These are phyloP conservation scores for Neocucurbitaria cava DNA, from an alignment of 2,329 filamentous ascomycete species.

Conservation along the genomic window DNA sequence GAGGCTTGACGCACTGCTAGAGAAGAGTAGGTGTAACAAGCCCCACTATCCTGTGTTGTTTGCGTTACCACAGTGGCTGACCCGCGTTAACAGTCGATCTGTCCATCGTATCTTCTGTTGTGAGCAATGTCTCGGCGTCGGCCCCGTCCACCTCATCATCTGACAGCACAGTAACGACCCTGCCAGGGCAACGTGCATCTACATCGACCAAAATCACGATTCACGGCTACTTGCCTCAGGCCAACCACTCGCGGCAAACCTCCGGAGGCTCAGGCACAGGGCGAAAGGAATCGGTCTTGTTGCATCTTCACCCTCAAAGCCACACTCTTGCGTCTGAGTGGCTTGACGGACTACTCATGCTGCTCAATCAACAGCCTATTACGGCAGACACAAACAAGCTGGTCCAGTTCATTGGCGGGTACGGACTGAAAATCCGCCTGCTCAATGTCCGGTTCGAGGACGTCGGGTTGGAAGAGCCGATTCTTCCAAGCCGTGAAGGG, in stretches of 20 bases:
- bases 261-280: constrained; percentile 40
- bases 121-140: constrained; percentile 84
- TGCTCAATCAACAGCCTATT: constrained; percentile 93
- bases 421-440: constrained; percentile 89
- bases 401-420: constrained; percentile 83
- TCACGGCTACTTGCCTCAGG: constrained; percentile 68
- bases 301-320: constrained; percentile 82
- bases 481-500: constrained; percentile 81
- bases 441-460: constrained; percentile 92
- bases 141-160: constrained; percentile 57
- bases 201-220: constrained; percentile 87
- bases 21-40: constrained; percentile 66
- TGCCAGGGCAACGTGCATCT: constrained; percentile 38
- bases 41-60: constrained; percentile 11
- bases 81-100: constrained; percentile 69
- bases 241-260: constrained; percentile 35
- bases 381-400: constrained; percentile 95
- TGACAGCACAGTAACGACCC: constrained; percentile 55
- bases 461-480: constrained; percentile 70
- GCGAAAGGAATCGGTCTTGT: constrained; percentile 72
- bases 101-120: constrained; percentile 85
- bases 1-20: constrained; percentile 72
- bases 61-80: constrained; percentile 38
- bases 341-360: constrained; percentile 93
- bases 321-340: constrained; percentile 91